Evolutionary conservation across 179 eudicot species (phyloP), one percentile per base, ranked within the genome.

Genomic region (Vitellaria paradoxa): DNA sequence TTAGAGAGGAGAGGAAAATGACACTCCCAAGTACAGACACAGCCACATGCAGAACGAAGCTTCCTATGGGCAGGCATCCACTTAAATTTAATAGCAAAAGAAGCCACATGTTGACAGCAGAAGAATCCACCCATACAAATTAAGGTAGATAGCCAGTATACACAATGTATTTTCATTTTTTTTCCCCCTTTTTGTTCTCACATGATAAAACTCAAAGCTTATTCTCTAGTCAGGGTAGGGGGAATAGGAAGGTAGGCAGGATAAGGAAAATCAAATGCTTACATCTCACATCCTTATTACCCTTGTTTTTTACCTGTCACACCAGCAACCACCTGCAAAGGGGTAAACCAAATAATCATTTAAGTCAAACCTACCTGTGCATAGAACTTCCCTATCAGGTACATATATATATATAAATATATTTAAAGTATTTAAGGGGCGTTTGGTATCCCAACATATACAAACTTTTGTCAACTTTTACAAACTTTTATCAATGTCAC

Each of bases 291-390:
- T 26, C 84, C 66, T 30, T 30, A 71, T 60, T 75, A 85, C 3
- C 77, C 84, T 75, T 86, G 82, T 40, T 82, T 88, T 75, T 86
- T 86, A 72, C 94, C 91, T 3, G 90, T 83, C 84, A 90, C 84
- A 17, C 90, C 88, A 62, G 94, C 86, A 79, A 92, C 91, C 75
- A 92, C 97, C 97, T 91, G 87, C 84, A 78, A 77, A 47, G 61
- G 71, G 49, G 65, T 67, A 56, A 80, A 13, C 2, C 40, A 3
- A 65, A 45, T 24, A 15, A 72, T 42, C 30, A 71, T 2, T 77
- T 60, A 7, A 57, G n/a, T 11, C 3, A 23, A 73, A 73, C 37
- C 40, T 21, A 47, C 17, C 17, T 68, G 47, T 37, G 1, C 2
- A 2, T 30, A 30, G 1, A 30, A 30, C 37, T 30, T 30, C 37